Percentiles rank a stretch among this genome's conserved stretches.
These are phyloP conservation scores for Catharanthus roseus DNA, from an alignment of 257 asterid genomes.

Conservation along the genomic window DNA sequence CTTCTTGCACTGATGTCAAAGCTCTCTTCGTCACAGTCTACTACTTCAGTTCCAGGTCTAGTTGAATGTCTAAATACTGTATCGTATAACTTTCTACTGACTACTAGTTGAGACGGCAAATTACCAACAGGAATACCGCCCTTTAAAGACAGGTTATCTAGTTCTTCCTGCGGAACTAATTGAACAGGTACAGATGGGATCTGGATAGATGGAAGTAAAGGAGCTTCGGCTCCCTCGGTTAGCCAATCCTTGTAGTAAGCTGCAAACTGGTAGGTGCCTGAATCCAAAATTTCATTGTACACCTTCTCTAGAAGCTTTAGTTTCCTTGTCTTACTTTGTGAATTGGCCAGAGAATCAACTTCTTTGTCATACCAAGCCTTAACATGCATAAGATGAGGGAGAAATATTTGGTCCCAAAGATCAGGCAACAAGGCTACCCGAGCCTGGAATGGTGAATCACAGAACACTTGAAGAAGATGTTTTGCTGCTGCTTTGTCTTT, in stretches of 20 bases:
- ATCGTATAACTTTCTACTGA: slow-evolving; percentile 59
- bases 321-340: slow-evolving; percentile 27
- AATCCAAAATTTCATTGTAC: slow-evolving; percentile 54
- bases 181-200: slow-evolving; percentile 40
- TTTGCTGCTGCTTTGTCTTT: slow-evolving; percentile 60
- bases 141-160: slow-evolving; percentile 23
- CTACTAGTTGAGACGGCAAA: slow-evolving; percentile 46
- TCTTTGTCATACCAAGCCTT: slow-evolving; percentile 55
- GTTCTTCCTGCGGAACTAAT: slow-evolving; percentile 25
- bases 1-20: slow-evolving; percentile 35
- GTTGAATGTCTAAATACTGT: slow-evolving; percentile 45
- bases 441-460: slow-evolving; percentile 64
- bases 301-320: slow-evolving; percentile 40
- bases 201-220: slow-evolving; percentile 43
- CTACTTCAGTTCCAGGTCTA: slow-evolving; percentile 28
- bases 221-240: slow-evolving; percentile 53
- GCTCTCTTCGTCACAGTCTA: slow-evolving; percentile 34
- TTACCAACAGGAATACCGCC: slow-evolving; percentile 38
- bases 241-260: slow-evolving; percentile 78
- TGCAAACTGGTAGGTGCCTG: slow-evolving; percentile 53
- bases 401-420: slow-evolving; percentile 63
- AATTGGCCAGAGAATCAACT: slow-evolving; percentile 26
- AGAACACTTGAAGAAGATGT: slow-evolving; percentile 70
- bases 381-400: slow-evolving; percentile 54
- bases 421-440: slow-evolving; percentile 49